Evolutionary conservation across 176 grass and related monocot genomes (phyloP).

Genomic region (Otatea glauca): DNA sequence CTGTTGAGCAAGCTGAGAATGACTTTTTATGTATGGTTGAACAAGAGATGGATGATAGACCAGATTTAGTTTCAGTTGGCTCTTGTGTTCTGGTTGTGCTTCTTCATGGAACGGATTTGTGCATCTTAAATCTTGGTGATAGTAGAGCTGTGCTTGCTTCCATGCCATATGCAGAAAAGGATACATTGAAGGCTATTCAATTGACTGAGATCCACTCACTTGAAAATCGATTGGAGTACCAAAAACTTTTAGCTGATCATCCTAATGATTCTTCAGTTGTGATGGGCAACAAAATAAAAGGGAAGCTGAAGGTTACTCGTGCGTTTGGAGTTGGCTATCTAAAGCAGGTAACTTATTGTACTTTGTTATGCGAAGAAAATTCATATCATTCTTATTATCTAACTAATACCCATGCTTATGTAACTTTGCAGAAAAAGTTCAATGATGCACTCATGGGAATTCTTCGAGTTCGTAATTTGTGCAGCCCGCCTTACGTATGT

Average conservation of each 20-base stretch:
- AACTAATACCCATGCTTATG: slow-evolving; percentile 23
- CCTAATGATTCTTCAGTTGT: slow-evolving; percentile 73
- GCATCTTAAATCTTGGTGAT: slow-evolving; percentile 92
- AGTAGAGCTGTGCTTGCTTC: slow-evolving; percentile 95
- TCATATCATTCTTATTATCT: background rate
- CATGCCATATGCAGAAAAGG: slow-evolving; percentile 44
- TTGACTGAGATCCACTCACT: slow-evolving; percentile 83
- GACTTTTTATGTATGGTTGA: slow-evolving; percentile 91
- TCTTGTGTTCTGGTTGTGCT: slow-evolving; percentile 86
- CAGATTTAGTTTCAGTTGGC: slow-evolving; percentile 95
- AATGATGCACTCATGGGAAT: slow-evolving; percentile 99
- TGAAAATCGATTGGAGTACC: slow-evolving; percentile 71
- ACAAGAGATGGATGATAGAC: slow-evolving; percentile 89
- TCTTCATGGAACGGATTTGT: slow-evolving; percentile 83
- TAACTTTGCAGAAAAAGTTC: slow-evolving; percentile 65
- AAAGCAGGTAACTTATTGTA: slow-evolving; percentile 66
- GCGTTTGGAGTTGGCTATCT: slow-evolving; percentile 97
- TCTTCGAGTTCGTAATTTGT: slow-evolving; percentile 76
- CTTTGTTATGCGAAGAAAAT: slow-evolving; percentile 25
- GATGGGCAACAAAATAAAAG: slow-evolving; percentile 82
- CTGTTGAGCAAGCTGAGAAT: slow-evolving; percentile 93
- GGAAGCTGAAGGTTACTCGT: slow-evolving; percentile 94
- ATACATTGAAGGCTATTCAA: slow-evolving; percentile 64
- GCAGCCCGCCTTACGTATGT: slow-evolving; percentile 81
- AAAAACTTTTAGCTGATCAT: slow-evolving; percentile 76